Conservation (phyloP, 495 filamentous ascomycete species). For the Penicillium riverlandense region DNA sequence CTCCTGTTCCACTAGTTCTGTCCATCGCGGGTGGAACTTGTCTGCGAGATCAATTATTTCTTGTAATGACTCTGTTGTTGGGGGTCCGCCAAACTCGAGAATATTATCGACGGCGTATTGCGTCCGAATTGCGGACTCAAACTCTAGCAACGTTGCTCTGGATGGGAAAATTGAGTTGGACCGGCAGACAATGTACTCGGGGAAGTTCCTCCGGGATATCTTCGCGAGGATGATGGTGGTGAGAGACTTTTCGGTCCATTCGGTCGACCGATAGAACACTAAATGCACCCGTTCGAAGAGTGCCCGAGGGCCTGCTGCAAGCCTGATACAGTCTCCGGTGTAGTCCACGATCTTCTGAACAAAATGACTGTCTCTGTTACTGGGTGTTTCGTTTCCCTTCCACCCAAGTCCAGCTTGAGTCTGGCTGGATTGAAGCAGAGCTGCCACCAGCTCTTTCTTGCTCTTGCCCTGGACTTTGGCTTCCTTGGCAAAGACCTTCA, state of each 20-base stretch:
- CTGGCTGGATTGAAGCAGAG: conserved; percentile 62
- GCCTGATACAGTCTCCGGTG: conserved; percentile 76
- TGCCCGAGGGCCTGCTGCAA: conserved; percentile 64
- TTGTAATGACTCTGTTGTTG: conserved; percentile 54
- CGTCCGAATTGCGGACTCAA: conserved; percentile 76
- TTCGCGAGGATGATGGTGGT: conserved; percentile 92
- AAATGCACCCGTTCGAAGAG: conserved; percentile 92
- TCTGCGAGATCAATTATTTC: conserved; percentile 67
- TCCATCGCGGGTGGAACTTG: conserved; percentile 75
- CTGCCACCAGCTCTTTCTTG: conserved; percentile 70
- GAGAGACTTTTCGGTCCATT: conserved; percentile 95
- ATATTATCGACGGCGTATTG: conserved; percentile 79
- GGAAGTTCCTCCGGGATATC: conserved; percentile 80
- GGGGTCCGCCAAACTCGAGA: conserved; percentile 77
- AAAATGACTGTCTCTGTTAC: conserved; percentile 53
- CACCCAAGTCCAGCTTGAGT: conserved; percentile 66
- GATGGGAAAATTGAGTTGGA: conserved; percentile 84
- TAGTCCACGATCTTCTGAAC: conserved; percentile 69
- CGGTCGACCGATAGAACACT: conserved; percentile 91
- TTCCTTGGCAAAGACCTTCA: conserved; percentile 79
- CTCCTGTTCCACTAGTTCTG: conserved; percentile 63
- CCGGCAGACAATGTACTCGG: conserved; percentile 82
- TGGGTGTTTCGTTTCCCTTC: conserved; percentile 41
- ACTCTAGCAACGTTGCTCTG: conserved; percentile 70
- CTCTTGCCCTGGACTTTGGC: conserved; percentile 84